Evolutionary conservation across 1,284 basidiomycete species (phyloP).

Genomic region (Trichosporon sp.): DNA sequence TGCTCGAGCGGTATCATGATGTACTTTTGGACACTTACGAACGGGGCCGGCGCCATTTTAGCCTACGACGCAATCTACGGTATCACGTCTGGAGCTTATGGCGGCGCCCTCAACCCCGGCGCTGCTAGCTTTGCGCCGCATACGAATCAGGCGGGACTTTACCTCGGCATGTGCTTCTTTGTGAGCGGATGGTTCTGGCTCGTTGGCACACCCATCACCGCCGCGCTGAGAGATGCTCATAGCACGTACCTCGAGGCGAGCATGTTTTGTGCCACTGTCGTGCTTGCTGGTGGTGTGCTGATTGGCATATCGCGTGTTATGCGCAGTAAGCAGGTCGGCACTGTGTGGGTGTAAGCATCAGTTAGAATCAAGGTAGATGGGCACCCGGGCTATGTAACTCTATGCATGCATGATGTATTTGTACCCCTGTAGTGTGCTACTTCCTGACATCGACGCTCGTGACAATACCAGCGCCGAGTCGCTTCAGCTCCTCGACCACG

Average conservation of each 20-base stretch:
- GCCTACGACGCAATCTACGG: constrained; percentile 34
- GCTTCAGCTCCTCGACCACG: constrained; percentile 69
- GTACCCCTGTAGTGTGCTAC: not conserved
- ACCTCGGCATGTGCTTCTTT: constrained; percentile 39
- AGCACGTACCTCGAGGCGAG: constrained; percentile 27
- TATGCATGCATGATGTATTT: not conserved
- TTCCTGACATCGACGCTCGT: constrained; percentile 46
- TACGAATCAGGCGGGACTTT: constrained; percentile 29
- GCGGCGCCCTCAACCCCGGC: constrained; percentile 28
- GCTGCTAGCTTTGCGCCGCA: constrained; percentile 31
- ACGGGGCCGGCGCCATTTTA: constrained; percentile 19
- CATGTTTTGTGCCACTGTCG: constrained; percentile 29
- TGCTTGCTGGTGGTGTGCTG: constrained; percentile 8
- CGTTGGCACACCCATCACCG: constrained; percentile 30
- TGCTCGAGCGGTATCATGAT: constrained; percentile 26
- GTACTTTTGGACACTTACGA: constrained; percentile 29
- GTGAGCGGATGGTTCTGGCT: constrained; percentile 33
- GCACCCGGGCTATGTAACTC: not conserved
- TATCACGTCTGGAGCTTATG: constrained; percentile 28
- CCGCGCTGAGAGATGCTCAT: constrained; percentile 25
- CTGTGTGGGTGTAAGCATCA: constrained; percentile 10
- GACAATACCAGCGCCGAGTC: constrained; percentile 70
- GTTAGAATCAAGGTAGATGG: not conserved
- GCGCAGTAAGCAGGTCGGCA: constrained; percentile 11
- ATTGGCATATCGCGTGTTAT: constrained; percentile 1